These are phyloP conservation scores for Microglena sp. DNA, from an alignment of 139 green algal species.

Conservation along the genomic window DNA sequence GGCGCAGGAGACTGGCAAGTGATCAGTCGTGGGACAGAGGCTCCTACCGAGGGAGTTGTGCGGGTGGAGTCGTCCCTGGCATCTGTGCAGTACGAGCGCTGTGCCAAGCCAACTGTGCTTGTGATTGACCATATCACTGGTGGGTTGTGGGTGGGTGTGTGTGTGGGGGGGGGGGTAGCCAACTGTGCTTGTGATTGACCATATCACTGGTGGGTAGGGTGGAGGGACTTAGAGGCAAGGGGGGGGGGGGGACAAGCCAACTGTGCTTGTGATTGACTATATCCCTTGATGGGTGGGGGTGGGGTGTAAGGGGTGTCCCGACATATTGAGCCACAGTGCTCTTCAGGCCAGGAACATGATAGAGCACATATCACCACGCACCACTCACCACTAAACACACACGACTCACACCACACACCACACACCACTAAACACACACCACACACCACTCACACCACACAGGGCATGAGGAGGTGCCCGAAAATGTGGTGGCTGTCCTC, in stretches of 20 bases:
- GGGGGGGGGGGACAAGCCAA: too few relatives aligned
- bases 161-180: too few relatives aligned
- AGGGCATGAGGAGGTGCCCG: slow-evolving; percentile 27
- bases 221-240: too few relatives aligned
- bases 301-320: too few relatives aligned
- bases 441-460: neutral
- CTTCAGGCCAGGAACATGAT: neutral
- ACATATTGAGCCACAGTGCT: too few relatives aligned
- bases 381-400: neutral
- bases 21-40: slow-evolving; percentile 28
- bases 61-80: slow-evolving; percentile 31
- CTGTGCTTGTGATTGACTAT: slow-evolving; percentile 52
- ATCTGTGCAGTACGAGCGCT: slow-evolving; percentile 35
- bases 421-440: neutral
- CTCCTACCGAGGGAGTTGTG: slow-evolving; percentile 12
- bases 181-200: slow-evolving; percentile 59
- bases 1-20: slow-evolving; percentile 39
- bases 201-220: slow-evolving; percentile 45
- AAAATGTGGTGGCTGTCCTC: slow-evolving; percentile 38
- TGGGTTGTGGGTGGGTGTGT: too few relatives aligned
- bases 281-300: slow-evolving; percentile 49
- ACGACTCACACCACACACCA: neutral
- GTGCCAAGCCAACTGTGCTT: slow-evolving; percentile 51
- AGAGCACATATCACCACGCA: neutral
- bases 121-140: slow-evolving; percentile 50